Evolutionary conservation across 192 early-diverging fungal genomes (phyloP).

Genomic region (Entophlyctis helioformis): DNA sequence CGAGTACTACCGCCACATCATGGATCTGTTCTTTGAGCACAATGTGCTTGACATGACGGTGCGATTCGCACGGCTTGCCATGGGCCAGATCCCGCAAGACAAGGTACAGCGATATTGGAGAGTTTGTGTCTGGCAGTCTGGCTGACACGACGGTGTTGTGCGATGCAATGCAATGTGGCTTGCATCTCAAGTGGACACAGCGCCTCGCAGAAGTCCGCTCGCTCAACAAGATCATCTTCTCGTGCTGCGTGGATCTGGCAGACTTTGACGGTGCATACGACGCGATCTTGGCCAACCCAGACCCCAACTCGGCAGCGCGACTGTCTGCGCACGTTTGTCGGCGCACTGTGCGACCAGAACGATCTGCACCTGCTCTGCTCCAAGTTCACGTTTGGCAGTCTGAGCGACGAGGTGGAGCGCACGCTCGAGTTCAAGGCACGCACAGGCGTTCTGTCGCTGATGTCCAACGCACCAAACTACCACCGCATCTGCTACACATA

Average conservation of each 20-base stretch:
- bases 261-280: conserved; percentile 14
- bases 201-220: not conserved
- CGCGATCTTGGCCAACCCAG: conserved; percentile 8
- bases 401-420: conserved; percentile 22
- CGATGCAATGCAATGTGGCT: not conserved
- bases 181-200: not conserved
- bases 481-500: conserved; percentile 21
- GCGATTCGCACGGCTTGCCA: conserved; percentile 12
- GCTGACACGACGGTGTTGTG: not conserved
- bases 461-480: no score
- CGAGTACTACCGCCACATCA: conserved; percentile 22
- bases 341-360: conserved; percentile 8
- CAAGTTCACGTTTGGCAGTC: conserved; percentile 11
- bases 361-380: conserved; percentile 13
- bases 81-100: conserved; percentile 5
- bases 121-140: conserved; percentile 2
- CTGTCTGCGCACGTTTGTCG: conserved; percentile 14
- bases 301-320: no score
- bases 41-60: conserved; percentile 3
- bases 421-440: conserved; percentile 14
- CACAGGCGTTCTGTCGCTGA: no score
- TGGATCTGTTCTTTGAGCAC: conserved; percentile 12
- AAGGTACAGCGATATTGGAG: conserved; percentile 3
- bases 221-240: conserved; percentile 14
- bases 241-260: conserved; percentile 4